A percentile compares a stretch with the other conserved stretches of the same genome.
Conservation (phyloP, 2,329 filamentous ascomycete species). For the Dactylellina drechsleri region DNA sequence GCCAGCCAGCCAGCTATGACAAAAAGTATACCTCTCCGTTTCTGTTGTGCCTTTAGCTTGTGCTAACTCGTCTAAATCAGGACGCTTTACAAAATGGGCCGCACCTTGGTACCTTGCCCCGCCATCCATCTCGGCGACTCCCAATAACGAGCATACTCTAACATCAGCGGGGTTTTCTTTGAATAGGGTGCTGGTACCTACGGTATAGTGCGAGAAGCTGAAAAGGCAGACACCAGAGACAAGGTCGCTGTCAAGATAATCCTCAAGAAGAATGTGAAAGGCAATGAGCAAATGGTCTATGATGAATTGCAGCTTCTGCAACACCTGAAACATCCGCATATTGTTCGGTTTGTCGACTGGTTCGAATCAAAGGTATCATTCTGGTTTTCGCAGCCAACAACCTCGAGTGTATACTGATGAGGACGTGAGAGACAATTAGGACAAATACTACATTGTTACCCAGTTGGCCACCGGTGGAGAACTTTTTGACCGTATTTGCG, state of each 20-base stretch:
- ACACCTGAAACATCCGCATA: constrained; percentile 88
- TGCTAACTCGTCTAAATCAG: constrained; percentile 63
- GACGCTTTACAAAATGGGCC: constrained; percentile 88
- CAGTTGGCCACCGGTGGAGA: constrained; percentile 95
- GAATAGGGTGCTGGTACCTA: constrained; percentile 86
- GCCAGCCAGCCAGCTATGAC: constrained; percentile 77
- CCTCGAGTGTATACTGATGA: neutral
- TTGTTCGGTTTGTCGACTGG: constrained; percentile 98
- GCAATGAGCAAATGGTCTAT: constrained; percentile 98
- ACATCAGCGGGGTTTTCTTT: constrained; percentile 6
- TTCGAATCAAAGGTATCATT: constrained; percentile 91
- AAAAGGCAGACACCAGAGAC: constrained; percentile 73
- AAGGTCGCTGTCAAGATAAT: constrained; percentile 99
- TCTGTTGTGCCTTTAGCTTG: constrained; percentile 10
- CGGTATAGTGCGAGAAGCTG: constrained; percentile 95
- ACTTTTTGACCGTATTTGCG: constrained; percentile 96
- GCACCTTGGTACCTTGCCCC: constrained; percentile 70
- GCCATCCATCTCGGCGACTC: neutral
- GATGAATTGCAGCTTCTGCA: constrained; percentile 96
- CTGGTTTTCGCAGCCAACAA: neutral
- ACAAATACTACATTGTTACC: constrained; percentile 99
- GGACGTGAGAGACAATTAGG: constrained; percentile 66
- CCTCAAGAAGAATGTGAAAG: constrained; percentile 98
- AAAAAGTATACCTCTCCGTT: constrained; percentile 76
- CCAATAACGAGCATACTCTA: neutral